Evolutionary conservation across 306 rosid genomes (phyloP), one percentile per base, ranked within the genome.

Genomic region (Dicorynia guianensis): DNA sequence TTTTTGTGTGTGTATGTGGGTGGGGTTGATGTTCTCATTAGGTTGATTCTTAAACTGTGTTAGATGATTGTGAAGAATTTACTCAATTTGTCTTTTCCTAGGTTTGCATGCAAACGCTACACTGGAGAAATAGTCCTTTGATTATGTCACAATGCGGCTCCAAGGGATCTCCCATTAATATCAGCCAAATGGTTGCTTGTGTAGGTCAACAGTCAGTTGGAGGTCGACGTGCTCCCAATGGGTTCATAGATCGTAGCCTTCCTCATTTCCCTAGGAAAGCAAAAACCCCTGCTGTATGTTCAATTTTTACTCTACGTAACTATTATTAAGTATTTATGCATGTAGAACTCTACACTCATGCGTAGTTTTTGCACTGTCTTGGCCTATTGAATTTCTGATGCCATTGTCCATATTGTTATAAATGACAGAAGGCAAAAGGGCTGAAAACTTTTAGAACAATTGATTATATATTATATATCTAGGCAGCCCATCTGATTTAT

Each of bases 91-190:
- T 66, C 57, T 62, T 25, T 84, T 76, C 57, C 73, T 81, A 94
- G 97, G 82, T 90, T 78, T 94, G 97, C 83, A 92, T 90, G 97
- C 79, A 86, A 82, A 86, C 83, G 6, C 80, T 94, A 40, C 97
- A 88, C 84, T 92, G 97, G 98, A 86, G 98, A 85, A 94, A 94
- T 71, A 94, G 98, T 75, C 98, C 98, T 25, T 79, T 94, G 93
- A 94, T 94, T 78, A 94, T 94, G 98, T 90, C 97, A 17, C 97
- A 94, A 72, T 94, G 98, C 73, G 98, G 98, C 67, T 94, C 98
- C 81, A 94, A 94, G 83, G 98, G 97, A 78, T 94, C 98, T 78
- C 85, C 93, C 53, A 88, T 86, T 72, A 94, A 94, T 79, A 94
- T 94, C 63, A 84, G 98, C 38, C 98, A 94, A 82, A 94, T 94